Percentiles rank a stretch among this genome's conserved stretches.
phyloP scores from a whole-genome alignment of 495 filamentous ascomycete species.

The Parachaetomium inaequale region DNA sequence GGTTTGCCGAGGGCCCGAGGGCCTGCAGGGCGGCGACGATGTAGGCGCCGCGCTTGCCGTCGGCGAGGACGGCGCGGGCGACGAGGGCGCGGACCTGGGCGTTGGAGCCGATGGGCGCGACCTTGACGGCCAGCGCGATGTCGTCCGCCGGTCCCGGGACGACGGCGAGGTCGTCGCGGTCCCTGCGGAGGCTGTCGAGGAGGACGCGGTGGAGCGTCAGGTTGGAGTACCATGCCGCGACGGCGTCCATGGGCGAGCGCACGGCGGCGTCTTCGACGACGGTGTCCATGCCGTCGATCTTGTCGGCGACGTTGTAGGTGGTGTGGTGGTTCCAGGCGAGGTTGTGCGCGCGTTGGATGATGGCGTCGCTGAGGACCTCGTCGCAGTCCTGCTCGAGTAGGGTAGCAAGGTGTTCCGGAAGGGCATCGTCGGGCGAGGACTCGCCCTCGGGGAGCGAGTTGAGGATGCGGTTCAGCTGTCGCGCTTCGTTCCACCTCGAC shows the following conservation, averaged over 20 bases:
- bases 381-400: constrained; percentile 75
- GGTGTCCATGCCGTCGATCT: constrained; percentile 71
- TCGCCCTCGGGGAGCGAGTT: constrained; percentile 47
- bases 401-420: constrained; percentile 71
- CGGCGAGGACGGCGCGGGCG: constrained; percentile 58
- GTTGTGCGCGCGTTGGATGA: constrained; percentile 85
- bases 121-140: constrained; percentile 63
- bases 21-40: constrained; percentile 54
- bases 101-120: constrained; percentile 75
- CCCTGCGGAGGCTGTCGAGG: constrained; percentile 50
- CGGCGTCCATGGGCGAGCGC: constrained; percentile 80
- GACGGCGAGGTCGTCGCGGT: constrained; percentile 36
- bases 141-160: constrained; percentile 46
- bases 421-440: constrained; percentile 52
- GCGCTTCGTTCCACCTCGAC: constrained; percentile 77
- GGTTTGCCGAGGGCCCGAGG: constrained; percentile 48
- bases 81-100: constrained; percentile 76
- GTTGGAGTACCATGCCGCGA: constrained; percentile 87
- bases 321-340: constrained; percentile 83
- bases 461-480: constrained; percentile 57
- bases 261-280: constrained; percentile 86
- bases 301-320: constrained; percentile 55
- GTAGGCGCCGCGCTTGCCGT: constrained; percentile 50
- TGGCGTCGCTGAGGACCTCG: constrained; percentile 68
- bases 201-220: constrained; percentile 70